These are phyloP conservation scores for Cyanidiococcus yangmingshanensis DNA, from an alignment of 23 red algal genomes.

Conservation along the genomic window DNA sequence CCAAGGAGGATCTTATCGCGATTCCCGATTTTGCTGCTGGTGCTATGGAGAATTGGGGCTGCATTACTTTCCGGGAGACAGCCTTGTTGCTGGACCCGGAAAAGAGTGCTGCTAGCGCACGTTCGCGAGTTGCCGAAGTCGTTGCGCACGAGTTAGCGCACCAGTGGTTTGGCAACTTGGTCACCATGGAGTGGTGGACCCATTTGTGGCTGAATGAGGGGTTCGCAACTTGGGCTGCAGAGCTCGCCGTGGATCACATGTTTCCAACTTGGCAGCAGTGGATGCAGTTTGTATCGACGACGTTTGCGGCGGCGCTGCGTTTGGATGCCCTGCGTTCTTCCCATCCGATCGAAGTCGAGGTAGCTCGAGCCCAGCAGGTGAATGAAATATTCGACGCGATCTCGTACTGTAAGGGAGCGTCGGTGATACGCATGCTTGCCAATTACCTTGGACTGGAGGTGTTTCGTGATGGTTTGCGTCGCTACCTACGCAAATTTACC, in stretches of 20 bases:
- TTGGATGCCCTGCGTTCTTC: constrained; percentile 27
- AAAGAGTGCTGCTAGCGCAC: constrained; percentile 2
- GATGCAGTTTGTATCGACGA: constrained; percentile 35
- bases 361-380: constrained; percentile 22
- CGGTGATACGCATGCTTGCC: constrained; percentile 39
- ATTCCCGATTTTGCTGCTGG: constrained; percentile 38
- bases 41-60: constrained; percentile 47
- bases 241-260: constrained; percentile 28
- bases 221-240: constrained; percentile 41
- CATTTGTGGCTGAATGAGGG: constrained; percentile 45
- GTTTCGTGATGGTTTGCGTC: constrained; percentile 24
- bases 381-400: constrained; percentile 41
- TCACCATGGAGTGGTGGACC: constrained; percentile 47
- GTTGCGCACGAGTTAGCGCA: constrained; percentile 37
- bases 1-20: constrained; percentile 30
- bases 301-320: constrained; percentile 27
- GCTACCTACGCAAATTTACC: constrained; percentile 25
- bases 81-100: constrained; percentile 33
- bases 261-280: constrained; percentile 32
- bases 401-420: constrained; percentile 38
- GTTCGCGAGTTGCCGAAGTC: constrained; percentile 30
- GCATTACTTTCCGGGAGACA: constrained; percentile 32
- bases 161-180: constrained; percentile 42
- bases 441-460: constrained; percentile 26
- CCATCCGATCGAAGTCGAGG: constrained; percentile 37